Conservation (phyloP, 2,329 filamentous ascomycete genomes). For the Calonectria multiphialidica region DNA sequence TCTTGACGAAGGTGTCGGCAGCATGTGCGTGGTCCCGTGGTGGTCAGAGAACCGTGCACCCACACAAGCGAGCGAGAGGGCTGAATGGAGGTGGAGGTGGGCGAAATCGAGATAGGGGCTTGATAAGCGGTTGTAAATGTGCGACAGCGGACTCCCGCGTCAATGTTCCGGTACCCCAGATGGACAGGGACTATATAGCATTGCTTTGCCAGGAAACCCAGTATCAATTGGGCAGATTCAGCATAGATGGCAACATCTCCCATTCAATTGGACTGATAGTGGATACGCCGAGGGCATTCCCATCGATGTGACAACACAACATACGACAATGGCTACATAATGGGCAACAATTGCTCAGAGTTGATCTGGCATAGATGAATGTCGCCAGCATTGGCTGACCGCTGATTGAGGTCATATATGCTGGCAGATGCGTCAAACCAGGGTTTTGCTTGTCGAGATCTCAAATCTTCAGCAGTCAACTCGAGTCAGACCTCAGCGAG, state of each 20-base stretch:
- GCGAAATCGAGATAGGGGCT: constrained; percentile 19
- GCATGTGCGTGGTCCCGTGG: background rate
- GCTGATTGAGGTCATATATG: background rate
- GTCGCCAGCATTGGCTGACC: background rate
- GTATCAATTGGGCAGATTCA: background rate
- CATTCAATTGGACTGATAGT: background rate
- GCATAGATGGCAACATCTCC: background rate
- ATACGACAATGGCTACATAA: constrained; percentile 2
- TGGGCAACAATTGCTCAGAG: background rate
- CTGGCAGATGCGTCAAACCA: background rate
- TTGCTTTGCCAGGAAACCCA: background rate
- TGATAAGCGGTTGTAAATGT: constrained; percentile 8
- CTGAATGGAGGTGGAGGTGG: background rate
- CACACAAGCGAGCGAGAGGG: background rate
- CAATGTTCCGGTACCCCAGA: constrained; percentile 10
- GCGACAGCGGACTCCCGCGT: background rate
- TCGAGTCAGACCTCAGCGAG: background rate
- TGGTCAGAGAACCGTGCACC: constrained; percentile 15
- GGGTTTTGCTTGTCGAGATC: background rate
- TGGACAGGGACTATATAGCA: background rate
- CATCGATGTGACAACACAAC: background rate
- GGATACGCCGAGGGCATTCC: background rate
- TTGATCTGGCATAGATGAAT: background rate
- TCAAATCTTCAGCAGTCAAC: constrained; percentile 11
- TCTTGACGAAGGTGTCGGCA: background rate